Evolutionary conservation across 1,284 basidiomycete genomes (phyloP).

Genomic region (Ganoderma meredithae): DNA sequence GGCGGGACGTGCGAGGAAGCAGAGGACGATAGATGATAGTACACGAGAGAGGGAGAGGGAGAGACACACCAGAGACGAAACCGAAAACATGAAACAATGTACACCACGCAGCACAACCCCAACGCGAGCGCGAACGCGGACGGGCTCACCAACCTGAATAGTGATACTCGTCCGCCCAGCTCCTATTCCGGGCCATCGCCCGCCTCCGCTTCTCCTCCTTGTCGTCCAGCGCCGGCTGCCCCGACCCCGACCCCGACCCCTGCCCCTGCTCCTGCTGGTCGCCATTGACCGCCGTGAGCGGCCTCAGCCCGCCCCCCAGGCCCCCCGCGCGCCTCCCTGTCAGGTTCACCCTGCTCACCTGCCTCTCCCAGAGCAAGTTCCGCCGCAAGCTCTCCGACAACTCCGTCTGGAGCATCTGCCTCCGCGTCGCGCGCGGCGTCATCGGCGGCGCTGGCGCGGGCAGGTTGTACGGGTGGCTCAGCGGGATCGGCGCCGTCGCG

Average conservation of each 20-base stretch:
- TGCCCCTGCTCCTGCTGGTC: slow-evolving; percentile 34
- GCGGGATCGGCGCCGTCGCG: slow-evolving; percentile 58
- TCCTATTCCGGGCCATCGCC: slow-evolving; percentile 65
- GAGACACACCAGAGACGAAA: not conserved
- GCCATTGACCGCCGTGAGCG: slow-evolving; percentile 47
- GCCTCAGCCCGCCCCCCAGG: slow-evolving; percentile 47
- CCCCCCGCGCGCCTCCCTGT: slow-evolving; percentile 44
- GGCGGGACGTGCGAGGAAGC: slow-evolving; percentile 7
- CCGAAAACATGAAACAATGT: not conserved
- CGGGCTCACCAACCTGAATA: slow-evolving; percentile 62
- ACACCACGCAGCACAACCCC: slow-evolving; percentile 1
- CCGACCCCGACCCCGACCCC: slow-evolving; percentile 27
- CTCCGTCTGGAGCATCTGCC: slow-evolving; percentile 86
- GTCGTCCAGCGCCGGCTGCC: slow-evolving; percentile 36
- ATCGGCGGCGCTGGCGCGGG: slow-evolving; percentile 74
- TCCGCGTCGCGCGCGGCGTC: slow-evolving; percentile 85
- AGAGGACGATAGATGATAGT: slow-evolving; percentile 21
- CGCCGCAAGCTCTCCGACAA: slow-evolving; percentile 85
- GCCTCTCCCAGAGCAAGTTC: slow-evolving; percentile 88
- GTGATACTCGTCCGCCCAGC: slow-evolving; percentile 77
- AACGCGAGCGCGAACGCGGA: not conserved
- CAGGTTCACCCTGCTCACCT: slow-evolving; percentile 63
- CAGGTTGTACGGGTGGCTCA: slow-evolving; percentile 78
- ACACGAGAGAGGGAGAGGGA: slow-evolving; percentile 2
- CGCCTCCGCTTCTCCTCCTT: slow-evolving; percentile 49